phyloP scores from a whole-genome alignment of 2,329 filamentous ascomycete species.

The Teratosphaeria destructans region DNA sequence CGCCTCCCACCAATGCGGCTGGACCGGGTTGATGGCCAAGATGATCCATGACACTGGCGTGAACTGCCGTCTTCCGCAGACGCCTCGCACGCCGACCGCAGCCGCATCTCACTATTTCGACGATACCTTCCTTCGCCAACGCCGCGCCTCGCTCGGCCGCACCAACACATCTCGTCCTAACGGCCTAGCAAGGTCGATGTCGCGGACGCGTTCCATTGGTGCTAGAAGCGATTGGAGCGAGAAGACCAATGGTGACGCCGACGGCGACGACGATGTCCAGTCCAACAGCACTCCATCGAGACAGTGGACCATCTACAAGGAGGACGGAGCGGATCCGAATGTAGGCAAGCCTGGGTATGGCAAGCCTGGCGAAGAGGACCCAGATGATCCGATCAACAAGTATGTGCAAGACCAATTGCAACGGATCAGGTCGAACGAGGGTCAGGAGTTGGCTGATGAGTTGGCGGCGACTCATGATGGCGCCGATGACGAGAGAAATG shows the following conservation, averaged over 20 bases:
- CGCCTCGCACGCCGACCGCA: constrained; percentile 73
- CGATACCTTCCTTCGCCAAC: constrained; percentile 61
- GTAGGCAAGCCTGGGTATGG: constrained; percentile 12
- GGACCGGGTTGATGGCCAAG: constrained; percentile 90
- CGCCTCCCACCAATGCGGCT: constrained; percentile 89
- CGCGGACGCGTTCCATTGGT: constrained; percentile 59
- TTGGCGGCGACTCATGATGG: constrained; percentile 44
- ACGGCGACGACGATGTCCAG: constrained; percentile 18
- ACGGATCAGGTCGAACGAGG: constrained; percentile 53
- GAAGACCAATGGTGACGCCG: constrained; percentile 28
- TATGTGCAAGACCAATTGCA: constrained; percentile 77
- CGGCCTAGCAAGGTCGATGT: constrained; percentile 30
- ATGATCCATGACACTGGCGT: constrained; percentile 95
- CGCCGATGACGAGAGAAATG: constrained; percentile 10
- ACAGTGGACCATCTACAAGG: constrained; percentile 41
- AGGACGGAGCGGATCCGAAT: constrained; percentile 33
- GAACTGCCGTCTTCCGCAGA: constrained; percentile 84
- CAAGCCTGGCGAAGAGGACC: constrained; percentile 20
- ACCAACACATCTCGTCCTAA: constrained; percentile 57
- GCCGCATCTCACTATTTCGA: constrained; percentile 93
- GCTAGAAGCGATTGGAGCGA: constrained; percentile 62
- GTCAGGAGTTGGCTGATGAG: constrained; percentile 49
- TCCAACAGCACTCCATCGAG: constrained; percentile 22
- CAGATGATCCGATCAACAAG: constrained; percentile 56
- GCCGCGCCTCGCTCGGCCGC: constrained; percentile 37